Percentiles rank a stretch among this genome's conserved stretches.
Evolutionary conservation across 2,329 filamentous ascomycete species (phyloP).

Genomic region (Ophiocordyceps unilateralis): DNA sequence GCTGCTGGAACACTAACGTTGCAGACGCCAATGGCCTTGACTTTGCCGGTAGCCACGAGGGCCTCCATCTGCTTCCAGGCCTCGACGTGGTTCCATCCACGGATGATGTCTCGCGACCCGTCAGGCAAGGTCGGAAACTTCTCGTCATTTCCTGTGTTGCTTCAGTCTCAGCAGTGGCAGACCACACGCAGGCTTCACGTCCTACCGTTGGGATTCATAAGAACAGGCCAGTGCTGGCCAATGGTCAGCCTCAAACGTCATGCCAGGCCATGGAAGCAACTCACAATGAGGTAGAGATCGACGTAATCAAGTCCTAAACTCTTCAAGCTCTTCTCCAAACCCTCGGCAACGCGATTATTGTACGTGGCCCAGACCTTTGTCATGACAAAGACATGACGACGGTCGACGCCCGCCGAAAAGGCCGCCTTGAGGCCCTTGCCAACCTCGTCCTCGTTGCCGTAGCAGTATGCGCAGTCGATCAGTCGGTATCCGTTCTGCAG

Average conservation of each 20-base stretch:
- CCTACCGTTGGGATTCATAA: slow-evolving; percentile 58
- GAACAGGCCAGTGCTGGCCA: slow-evolving; percentile 57
- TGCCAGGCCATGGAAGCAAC: slow-evolving; percentile 7
- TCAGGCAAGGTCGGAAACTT: slow-evolving; percentile 59
- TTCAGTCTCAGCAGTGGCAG: neutral
- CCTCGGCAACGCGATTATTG: slow-evolving; percentile 50
- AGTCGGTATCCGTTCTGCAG: slow-evolving; percentile 39
- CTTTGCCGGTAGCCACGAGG: slow-evolving; percentile 41
- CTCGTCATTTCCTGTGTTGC: slow-evolving; percentile 49
- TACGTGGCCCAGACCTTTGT: slow-evolving; percentile 78
- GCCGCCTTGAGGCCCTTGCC: slow-evolving; percentile 61
- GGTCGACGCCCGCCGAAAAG: slow-evolving; percentile 51
- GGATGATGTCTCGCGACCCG: slow-evolving; percentile 56
- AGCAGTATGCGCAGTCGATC: slow-evolving; percentile 60
- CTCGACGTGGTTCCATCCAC: slow-evolving; percentile 50
- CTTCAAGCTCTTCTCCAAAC: slow-evolving; percentile 56
- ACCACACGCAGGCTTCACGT: neutral
- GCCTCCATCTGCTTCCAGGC: slow-evolving; percentile 66
- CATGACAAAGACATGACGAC: slow-evolving; percentile 67
- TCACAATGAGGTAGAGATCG: slow-evolving; percentile 55
- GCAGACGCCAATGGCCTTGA: slow-evolving; percentile 34
- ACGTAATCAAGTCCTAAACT: slow-evolving; percentile 63
- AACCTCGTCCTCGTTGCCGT: slow-evolving; percentile 70
- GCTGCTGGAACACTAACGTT: slow-evolving; percentile 22
- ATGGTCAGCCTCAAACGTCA: neutral